Base-by-base conservation (phyloP, 2,329 filamentous ascomycete species). In the Pyrenochaeta sp. region DNA sequence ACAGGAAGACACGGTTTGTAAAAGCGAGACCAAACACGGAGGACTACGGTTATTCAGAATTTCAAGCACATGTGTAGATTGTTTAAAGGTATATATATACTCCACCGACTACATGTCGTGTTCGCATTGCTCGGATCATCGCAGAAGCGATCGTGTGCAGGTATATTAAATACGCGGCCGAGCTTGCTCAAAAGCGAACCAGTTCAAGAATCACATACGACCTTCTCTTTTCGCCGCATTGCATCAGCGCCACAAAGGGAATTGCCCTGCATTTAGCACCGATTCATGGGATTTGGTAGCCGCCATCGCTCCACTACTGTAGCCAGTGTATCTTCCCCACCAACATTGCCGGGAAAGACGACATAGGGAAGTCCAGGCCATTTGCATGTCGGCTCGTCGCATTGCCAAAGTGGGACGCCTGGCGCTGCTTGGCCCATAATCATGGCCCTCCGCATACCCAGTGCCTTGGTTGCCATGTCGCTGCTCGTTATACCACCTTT, bases 401-500 rank as follows among this genome's bases (percentile, higher is more conserved):
- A 87, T 42, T 81, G 73, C 85, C 85, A 87, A 0, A 87, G 73
- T 0, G 85, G 84, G 7, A 87, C 82, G 1, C 84, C 84, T 0
- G 83, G 76, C 0, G 83, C 82, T 1, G 84, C 84, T 58, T 87
- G 84, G 0, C 85, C 84, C 0, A 85, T 73, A 33, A 87, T 79
- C 56, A 74, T 78, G 4, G 84, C 84, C 23, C 79, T 75, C 65
- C 82, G 82, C 71, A 87, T 81, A 14, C 73, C 75, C 11, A 87
- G 60, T 0, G 82, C 83, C 46, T 86, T 85, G 0, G 82, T 85
- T 0, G 84, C 84, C 61, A 82, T 82, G 45, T 87, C 84, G 0
- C 82, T 85, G 0, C 81, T 83, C 0, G 85, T 87, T 37, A 87
- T 87, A 9, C 84, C 84, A 0, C 85, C 84, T 68, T 82, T 87